Evolutionary conservation across 2,329 filamentous ascomycete genomes (phyloP).

Genomic region (Colletotrichum tamarilloi): DNA sequence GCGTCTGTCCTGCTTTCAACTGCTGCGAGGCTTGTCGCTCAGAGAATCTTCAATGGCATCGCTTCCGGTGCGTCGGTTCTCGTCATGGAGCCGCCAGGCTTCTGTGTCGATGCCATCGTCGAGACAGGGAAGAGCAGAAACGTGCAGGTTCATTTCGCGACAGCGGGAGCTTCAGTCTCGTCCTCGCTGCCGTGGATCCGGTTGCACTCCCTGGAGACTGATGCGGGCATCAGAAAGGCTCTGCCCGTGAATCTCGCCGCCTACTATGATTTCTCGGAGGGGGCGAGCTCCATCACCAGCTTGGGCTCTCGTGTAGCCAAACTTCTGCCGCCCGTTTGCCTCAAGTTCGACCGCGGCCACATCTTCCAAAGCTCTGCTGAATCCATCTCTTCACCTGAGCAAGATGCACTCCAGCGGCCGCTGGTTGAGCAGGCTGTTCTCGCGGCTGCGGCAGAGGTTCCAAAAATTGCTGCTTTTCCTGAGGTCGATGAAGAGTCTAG

Average conservation of each 20-base stretch:
- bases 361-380: neutral
- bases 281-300: too few species aligned
- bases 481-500: neutral
- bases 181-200: neutral
- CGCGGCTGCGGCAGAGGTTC: neutral
- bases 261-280: neutral
- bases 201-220: neutral
- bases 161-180: neutral
- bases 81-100: constrained; percentile 4
- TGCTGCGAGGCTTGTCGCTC: neutral
- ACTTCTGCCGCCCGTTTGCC: neutral
- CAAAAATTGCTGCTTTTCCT: neutral
- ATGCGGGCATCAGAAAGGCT: neutral
- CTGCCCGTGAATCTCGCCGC: neutral
- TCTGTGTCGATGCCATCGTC: neutral
- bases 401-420: neutral
- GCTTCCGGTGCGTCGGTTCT: neutral
- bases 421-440: neutral
- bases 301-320: constrained; percentile 1
- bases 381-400: neutral
- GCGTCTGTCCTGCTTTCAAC: neutral
- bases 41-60: neutral
- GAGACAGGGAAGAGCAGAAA: neutral
- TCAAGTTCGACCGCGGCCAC: neutral
- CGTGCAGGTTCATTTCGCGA: neutral